Percentiles rank a stretch among this genome's conserved stretches.
phyloP scores from a whole-genome alignment of 148 eudicot species.

The Chenopodium formosanum region DNA sequence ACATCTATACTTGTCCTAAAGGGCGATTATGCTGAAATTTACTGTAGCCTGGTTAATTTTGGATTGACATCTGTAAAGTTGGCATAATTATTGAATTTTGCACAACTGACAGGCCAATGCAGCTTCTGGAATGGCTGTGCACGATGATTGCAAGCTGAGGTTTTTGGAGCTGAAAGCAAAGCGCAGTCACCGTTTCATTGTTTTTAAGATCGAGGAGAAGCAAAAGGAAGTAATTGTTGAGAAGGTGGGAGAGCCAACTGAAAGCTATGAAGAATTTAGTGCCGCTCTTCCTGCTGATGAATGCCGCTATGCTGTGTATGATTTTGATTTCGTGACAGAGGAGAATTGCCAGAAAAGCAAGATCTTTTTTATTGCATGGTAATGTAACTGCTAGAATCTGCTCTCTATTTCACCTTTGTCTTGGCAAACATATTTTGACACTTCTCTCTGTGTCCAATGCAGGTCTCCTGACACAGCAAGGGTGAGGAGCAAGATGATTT shows the following conservation, averaged over 20 bases:
- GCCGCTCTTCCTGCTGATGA: slow-evolving; percentile 74
- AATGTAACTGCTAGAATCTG: slow-evolving; percentile 18
- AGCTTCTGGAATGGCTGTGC: slow-evolving; percentile 91
- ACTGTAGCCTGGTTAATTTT: not conserved
- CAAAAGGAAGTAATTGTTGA: slow-evolving; percentile 81
- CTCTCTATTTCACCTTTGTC: not conserved
- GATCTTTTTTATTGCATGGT: slow-evolving; percentile 93
- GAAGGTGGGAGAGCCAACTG: slow-evolving; percentile 69
- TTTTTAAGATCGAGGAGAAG: slow-evolving; percentile 79
- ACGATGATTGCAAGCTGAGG: slow-evolving; percentile 88
- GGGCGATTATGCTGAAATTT: not conserved
- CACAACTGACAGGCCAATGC: slow-evolving; percentile 61
- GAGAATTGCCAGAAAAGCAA: slow-evolving; percentile 90
- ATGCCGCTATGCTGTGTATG: slow-evolving; percentile 81
- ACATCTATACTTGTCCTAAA: not conserved
- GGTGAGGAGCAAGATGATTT: slow-evolving; percentile 90
- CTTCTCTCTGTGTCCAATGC: slow-evolving; percentile 11
- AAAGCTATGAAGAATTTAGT: slow-evolving; percentile 68
- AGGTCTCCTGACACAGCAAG: slow-evolving; percentile 81
- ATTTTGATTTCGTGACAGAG: slow-evolving; percentile 72
- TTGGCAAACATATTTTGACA: slow-evolving; percentile 7
- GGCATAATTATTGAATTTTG: not conserved
- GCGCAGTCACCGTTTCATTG: slow-evolving; percentile 72
- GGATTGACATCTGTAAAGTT: not conserved
- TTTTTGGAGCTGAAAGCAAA: slow-evolving; percentile 87